phyloP scores from a whole-genome alignment of 441 rosid species.

The Mallotus repandus region DNA sequence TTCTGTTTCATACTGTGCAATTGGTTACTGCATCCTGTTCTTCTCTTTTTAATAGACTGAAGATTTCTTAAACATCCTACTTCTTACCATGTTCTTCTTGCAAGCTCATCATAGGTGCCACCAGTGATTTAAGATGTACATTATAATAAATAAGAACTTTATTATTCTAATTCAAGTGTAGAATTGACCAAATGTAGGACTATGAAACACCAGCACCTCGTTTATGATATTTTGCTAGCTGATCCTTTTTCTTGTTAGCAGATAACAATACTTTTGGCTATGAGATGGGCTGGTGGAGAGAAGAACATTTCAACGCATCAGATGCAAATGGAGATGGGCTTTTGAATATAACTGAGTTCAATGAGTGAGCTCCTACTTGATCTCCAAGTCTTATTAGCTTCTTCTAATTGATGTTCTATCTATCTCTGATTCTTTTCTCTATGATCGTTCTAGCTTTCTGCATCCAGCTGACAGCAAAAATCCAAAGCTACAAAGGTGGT shows the following conservation, averaged over 20 bases:
- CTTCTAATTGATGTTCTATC: conserved; percentile 5
- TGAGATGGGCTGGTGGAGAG: conserved; percentile 99
- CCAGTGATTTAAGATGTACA: too few species aligned
- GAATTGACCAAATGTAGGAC: too few species aligned
- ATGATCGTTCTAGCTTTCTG: conserved; percentile 58
- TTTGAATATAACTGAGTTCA: conserved; percentile 83
- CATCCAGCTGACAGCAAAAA: conserved; percentile 95
- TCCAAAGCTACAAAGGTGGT: conserved; percentile 68
- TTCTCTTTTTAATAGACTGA: too few species aligned
- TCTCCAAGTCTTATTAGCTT: conserved; percentile 9
- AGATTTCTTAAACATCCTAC: too few species aligned
- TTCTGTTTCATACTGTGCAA: too few species aligned
- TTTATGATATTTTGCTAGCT: conserved; percentile 14
- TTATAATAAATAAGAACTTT: too few species aligned
- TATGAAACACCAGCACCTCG: too few species aligned
- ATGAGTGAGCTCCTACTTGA: conserved; percentile 62
- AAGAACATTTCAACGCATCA: conserved; percentile 92
- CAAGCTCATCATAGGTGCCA: too few species aligned
- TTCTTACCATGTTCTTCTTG: too few species aligned
- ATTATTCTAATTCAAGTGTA: too few species aligned
- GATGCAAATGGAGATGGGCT: conserved; percentile 92
- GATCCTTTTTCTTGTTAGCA: conserved; percentile 21
- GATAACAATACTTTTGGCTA: conserved; percentile 64
- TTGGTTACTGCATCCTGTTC: too few species aligned
- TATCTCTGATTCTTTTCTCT: conserved; percentile 24